phyloP scores from a whole-genome alignment of 306 rosid genomes.

The Canavalia ensiformis region DNA sequence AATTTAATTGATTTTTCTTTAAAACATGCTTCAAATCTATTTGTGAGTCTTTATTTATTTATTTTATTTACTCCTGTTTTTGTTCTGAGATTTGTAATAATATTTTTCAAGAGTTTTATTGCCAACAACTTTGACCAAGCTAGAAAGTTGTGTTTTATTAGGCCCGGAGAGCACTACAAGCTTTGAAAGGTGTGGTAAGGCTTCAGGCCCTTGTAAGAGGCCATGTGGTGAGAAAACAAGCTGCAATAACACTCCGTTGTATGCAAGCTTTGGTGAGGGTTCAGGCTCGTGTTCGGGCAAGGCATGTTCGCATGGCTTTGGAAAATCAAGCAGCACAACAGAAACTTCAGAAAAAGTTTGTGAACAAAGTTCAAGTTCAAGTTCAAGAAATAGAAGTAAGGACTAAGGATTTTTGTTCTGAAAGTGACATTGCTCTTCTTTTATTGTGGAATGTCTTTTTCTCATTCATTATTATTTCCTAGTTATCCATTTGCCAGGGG shows the following conservation, averaged over 20 bases:
- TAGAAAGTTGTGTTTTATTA: conserved; percentile 47
- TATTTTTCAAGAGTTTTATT: neutral
- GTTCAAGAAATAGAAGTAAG: conserved; percentile 97
- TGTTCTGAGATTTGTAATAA: conserved; percentile 14
- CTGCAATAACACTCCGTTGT: conserved; percentile 98
- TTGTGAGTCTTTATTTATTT: neutral
- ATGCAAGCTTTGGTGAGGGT: conserved; percentile 99
- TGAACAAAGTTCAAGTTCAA: conserved; percentile 74
- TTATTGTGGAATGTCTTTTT: conserved; percentile 27
- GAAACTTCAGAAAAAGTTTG: conserved; percentile 80
- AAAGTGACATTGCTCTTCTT: conserved; percentile 19
- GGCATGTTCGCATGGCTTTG: conserved; percentile 92
- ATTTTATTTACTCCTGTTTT: neutral
- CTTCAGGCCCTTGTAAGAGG: conserved; percentile 99
- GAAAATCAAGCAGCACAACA: conserved; percentile 80
- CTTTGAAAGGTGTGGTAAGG: conserved; percentile 95
- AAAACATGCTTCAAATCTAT: neutral
- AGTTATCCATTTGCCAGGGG: neutral
- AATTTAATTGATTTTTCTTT: too few relatives aligned
- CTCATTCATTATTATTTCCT: conserved; percentile 26
- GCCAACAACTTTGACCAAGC: conserved; percentile 14
- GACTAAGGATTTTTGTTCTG: conserved; percentile 24
- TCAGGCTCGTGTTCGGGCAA: conserved; percentile 99
- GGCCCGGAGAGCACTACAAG: conserved; percentile 98
- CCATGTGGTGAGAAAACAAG: conserved; percentile 99